Conservation (phyloP, 2,329 filamentous ascomycete species). For the Alternaria sp. region DNA sequence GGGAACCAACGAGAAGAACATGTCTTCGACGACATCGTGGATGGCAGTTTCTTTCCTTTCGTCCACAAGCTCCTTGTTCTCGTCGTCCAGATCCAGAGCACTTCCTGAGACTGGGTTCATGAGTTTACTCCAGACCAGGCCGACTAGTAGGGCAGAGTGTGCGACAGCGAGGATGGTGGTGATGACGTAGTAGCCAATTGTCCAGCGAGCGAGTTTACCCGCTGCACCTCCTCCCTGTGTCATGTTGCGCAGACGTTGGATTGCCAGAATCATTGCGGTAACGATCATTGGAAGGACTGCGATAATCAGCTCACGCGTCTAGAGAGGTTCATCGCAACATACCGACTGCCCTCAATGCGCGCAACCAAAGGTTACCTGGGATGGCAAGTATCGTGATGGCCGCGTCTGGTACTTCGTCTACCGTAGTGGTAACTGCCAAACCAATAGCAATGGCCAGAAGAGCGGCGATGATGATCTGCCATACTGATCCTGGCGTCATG, state of each 20-base stretch:
- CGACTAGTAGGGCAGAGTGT: conserved; percentile 55
- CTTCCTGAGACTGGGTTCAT: conserved; percentile 50
- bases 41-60: conserved; percentile 45
- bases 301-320: neutral
- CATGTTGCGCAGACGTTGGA: conserved; percentile 58
- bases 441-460: conserved; percentile 59
- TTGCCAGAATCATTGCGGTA: conserved; percentile 59
- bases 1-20: conserved; percentile 59
- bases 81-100: conserved; percentile 39
- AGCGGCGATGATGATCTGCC: conserved; percentile 59
- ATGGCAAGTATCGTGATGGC: conserved; percentile 55
- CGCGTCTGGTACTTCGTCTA: conserved; percentile 53
- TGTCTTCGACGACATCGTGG: conserved; percentile 55
- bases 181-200: conserved; percentile 57
- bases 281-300: conserved; percentile 60
- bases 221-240: conserved; percentile 49
- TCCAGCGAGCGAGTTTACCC: conserved; percentile 55
- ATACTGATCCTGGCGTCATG: conserved; percentile 53
- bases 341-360: conserved; percentile 58
- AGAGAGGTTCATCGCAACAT: conserved; percentile 19
- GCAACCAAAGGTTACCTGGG: conserved; percentile 58
- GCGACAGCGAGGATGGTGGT: conserved; percentile 60
- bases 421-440: conserved; percentile 52
- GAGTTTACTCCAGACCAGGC: conserved; percentile 56
- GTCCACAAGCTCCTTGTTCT: conserved; percentile 42